Conservation (phyloP, 345 rosid species). For the Pugionium dolabratum region DNA sequence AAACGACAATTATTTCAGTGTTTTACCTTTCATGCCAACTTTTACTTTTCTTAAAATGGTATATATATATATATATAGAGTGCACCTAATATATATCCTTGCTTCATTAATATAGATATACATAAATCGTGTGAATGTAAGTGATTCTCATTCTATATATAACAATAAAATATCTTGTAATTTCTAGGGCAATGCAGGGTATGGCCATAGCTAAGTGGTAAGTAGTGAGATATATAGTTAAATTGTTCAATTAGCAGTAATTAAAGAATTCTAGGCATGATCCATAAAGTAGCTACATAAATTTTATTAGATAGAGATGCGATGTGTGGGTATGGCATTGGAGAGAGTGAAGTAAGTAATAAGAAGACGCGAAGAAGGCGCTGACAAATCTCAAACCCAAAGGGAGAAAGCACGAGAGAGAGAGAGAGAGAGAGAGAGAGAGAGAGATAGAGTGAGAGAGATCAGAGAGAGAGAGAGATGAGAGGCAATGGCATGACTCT, state of each 20-base stretch:
- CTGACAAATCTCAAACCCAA: slow-evolving; percentile 61
- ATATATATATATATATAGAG: no score
- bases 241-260: background rate
- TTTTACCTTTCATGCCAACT: no score
- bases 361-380: slow-evolving; percentile 65
- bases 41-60: no score
- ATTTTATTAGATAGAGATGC: background rate
- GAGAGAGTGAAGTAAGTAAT: slow-evolving; percentile 32
- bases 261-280: slow-evolving; percentile 2
- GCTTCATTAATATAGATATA: no score
- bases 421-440: slow-evolving; percentile 19
- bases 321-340: slow-evolving; percentile 31
- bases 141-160: slow-evolving; percentile 11
- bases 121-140: background rate
- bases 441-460: slow-evolving; percentile 15
- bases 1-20: no score
- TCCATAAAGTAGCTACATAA: slow-evolving; percentile 13
- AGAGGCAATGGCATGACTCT: slow-evolving; percentile 38
- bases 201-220: slow-evolving; percentile 12
- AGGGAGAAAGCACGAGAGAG: slow-evolving; percentile 42
- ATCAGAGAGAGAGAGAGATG: slow-evolving; percentile 18
- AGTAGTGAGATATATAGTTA: slow-evolving; percentile 9
- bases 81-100: no score
- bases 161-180: slow-evolving; percentile 26
- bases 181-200: slow-evolving; percentile 23